A percentile compares a stretch with the other conserved stretches of the same genome.
These are phyloP conservation scores for Stephanodiscus triporus DNA, from an alignment of 108 stramenopile species.

Conservation along the genomic window DNA sequence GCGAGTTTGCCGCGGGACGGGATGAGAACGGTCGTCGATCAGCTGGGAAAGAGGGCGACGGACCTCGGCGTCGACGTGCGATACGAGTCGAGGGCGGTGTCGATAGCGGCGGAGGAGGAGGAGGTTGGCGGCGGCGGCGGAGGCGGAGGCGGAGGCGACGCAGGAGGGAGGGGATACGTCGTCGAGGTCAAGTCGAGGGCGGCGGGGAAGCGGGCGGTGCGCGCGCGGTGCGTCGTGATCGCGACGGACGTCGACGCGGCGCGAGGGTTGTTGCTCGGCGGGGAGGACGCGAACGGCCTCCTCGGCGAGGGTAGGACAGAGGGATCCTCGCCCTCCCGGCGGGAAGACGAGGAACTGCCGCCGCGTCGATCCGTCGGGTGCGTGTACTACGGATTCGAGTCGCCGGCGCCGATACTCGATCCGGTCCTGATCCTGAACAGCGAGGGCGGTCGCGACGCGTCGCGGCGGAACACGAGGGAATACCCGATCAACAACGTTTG, in stretches of 20 bases:
- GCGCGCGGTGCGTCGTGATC: slow-evolving; percentile 66
- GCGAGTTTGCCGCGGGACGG: slow-evolving; percentile 76
- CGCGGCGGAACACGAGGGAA: slow-evolving; percentile 39
- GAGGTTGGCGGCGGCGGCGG: background rate
- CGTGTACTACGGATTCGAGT: slow-evolving; percentile 76
- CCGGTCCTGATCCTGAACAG: slow-evolving; percentile 87
- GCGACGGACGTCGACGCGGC: slow-evolving; percentile 78
- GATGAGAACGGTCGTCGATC: slow-evolving; percentile 73
- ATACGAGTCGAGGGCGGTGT: slow-evolving; percentile 37
- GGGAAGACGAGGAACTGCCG: no score
- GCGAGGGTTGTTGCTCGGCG: slow-evolving; percentile 53
- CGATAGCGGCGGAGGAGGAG: slow-evolving; percentile 15
- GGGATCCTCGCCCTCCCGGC: no score
- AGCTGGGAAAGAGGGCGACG: slow-evolving; percentile 60
- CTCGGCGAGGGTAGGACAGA: slow-evolving; percentile 22
- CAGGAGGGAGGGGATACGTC: slow-evolving; percentile 8
- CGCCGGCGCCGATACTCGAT: slow-evolving; percentile 70
- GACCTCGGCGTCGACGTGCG: slow-evolving; percentile 51
- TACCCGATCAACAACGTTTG: slow-evolving; percentile 85
- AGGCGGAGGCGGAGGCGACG: slow-evolving; percentile 2
- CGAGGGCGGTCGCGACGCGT: slow-evolving; percentile 11
- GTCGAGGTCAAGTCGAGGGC: slow-evolving; percentile 9
- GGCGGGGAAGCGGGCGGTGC: slow-evolving; percentile 6
- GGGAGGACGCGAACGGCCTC: slow-evolving; percentile 54
- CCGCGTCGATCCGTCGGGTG: slow-evolving; percentile 82